A percentile compares a stretch with the other conserved stretches of the same genome.
phyloP scores from a whole-genome alignment of 805 yeast species.

The Helenozyma baotianmanensis region DNA sequence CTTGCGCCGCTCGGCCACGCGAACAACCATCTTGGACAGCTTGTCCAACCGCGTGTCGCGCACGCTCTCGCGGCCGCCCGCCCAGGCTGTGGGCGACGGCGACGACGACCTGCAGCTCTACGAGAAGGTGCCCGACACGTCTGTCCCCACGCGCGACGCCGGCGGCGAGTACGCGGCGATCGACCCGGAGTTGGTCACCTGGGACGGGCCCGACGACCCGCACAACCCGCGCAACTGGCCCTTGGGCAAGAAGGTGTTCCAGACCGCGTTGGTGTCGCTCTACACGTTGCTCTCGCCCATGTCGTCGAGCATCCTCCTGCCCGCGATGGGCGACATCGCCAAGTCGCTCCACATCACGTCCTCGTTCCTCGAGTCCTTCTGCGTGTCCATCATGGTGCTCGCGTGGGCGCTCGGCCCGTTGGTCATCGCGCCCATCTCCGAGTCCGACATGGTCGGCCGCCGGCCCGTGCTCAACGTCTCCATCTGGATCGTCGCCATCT shows the following conservation, averaged over 20 bases:
- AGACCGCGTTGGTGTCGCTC: conserved; percentile 44
- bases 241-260: conserved; percentile 32
- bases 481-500: conserved; percentile 43
- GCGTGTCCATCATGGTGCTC: conserved; percentile 59
- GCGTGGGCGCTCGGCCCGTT: conserved; percentile 70
- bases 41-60: conserved; percentile 23
- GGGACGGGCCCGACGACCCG: conserved; percentile 63
- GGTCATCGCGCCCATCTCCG: conserved; percentile 63
- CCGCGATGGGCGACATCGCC: conserved; percentile 50
- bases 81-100: conserved; percentile 1
- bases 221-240: conserved; percentile 65
- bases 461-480: conserved; percentile 49
- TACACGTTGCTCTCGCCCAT: conserved; percentile 59
- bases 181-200: conserved; percentile 65
- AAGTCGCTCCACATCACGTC: conserved; percentile 30
- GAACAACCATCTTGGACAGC: conserved; percentile 40
- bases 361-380: conserved; percentile 22
- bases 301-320: conserved; percentile 59
- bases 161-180: conserved; percentile 51
- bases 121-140: conserved; percentile 21
- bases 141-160: conserved; percentile 34
- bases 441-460: conserved; percentile 54
- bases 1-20: conserved; percentile 40
- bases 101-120: conserved; percentile 1
- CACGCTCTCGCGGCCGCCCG: conserved; percentile 15